Evolutionary conservation across 176 grass and related monocot genomes (phyloP), one percentile per base, ranked within the genome.

Genomic region (Cymbopogon citratus): DNA sequence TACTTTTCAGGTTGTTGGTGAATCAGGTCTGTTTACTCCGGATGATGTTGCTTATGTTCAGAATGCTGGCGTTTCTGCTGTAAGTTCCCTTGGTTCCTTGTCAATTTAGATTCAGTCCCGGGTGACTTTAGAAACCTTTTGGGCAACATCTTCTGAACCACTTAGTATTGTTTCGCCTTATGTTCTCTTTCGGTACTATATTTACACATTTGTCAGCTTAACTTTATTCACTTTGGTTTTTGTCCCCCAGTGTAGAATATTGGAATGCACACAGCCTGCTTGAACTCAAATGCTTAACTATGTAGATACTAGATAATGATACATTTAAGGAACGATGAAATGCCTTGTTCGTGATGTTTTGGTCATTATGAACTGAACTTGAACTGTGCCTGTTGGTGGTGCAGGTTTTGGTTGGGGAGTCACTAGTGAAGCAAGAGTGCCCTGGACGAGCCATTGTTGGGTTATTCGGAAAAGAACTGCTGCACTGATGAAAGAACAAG

Each of bases 331-430:
- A 35, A 77, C 3, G 21, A 48, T 0, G 23, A 2, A 12, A 40
- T 71, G 3, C 41, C 3, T 29, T 66, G 44, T 21, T 80, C 28
- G 19, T 31, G 2, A n/a, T 19, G 25, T 76, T 48, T 65, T 69
- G 3, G n/a, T 5, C n/a, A n/a, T n/a, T 71, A 26, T 77, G 77
- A 75, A 41, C 7, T 31, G 5, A 7, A 66, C 3, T 21, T 52
- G 49, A 29, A 69, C 5, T 5, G 11, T 26, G 21, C 34, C 12
- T 73, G 16, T 65, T 49, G 16, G 13, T 66, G 75, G 10, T 63
- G 61, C 2, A 98, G 95, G 90, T 98, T 60, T 89, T 98, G 92
- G 95, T 98, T 14, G 95, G 95, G 23, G 95, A 98, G 45, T 98
- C 95, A 6, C 84, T 98, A 57, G 88, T 94, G 81, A 98, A 94